These are phyloP conservation scores for Biscogniauxia marginata DNA, from an alignment of 2,329 filamentous ascomycete genomes.

Conservation along the genomic window DNA sequence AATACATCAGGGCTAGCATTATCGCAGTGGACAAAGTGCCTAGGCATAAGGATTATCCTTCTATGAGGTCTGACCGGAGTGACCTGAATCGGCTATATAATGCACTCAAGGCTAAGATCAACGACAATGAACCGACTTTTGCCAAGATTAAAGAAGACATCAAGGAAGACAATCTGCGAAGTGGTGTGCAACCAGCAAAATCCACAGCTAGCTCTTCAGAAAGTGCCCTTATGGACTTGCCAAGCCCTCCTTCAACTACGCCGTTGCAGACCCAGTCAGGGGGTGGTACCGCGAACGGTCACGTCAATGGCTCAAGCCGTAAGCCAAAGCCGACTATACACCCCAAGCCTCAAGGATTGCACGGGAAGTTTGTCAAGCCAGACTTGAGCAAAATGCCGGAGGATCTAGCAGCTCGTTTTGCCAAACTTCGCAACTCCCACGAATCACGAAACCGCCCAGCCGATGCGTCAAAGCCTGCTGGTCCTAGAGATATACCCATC, in stretches of 20 bases:
- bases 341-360: conserved; percentile 66
- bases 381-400: conserved; percentile 36
- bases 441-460: conserved; percentile 43
- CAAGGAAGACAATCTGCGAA: conserved; percentile 59
- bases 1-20: conserved; percentile 80
- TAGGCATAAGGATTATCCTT: conserved; percentile 70
- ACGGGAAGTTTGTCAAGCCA: conserved; percentile 57
- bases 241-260: conserved; percentile 18
- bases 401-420: conserved; percentile 57
- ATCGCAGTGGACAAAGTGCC: conserved; percentile 77
- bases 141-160: conserved; percentile 63
- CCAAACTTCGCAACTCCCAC: conserved; percentile 49
- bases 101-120: conserved; percentile 50
- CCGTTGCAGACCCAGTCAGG: conserved; percentile 4
- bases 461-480: conserved; percentile 40
- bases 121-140: conserved; percentile 48
- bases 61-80: conserved; percentile 55
- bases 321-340: conserved; percentile 49
- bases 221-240: conserved; percentile 9
- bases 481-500: conserved; percentile 54
- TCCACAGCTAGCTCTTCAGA: conserved; percentile 8
- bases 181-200: conserved; percentile 53
- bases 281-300: neutral
- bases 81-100: conserved; percentile 49
- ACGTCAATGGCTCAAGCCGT: neutral